phyloP scores from a whole-genome alignment of 345 rosid species.

The Sonneratia caseolaris region DNA sequence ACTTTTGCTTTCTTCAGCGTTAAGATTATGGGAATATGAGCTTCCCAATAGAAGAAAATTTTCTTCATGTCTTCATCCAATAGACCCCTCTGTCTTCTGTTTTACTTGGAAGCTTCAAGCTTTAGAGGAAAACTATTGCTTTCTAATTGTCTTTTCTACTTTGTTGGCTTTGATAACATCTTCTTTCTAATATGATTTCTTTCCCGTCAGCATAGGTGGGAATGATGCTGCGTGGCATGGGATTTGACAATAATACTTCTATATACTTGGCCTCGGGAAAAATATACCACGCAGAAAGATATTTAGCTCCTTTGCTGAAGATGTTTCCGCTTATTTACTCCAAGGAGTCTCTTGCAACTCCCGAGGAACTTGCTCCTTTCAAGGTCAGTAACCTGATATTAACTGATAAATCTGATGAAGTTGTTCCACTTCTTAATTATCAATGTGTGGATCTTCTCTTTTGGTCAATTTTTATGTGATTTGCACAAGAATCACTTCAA shows the following conservation, averaged over 20 bases:
- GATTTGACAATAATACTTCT: constrained; percentile 75
- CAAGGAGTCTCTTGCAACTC: constrained; percentile 81
- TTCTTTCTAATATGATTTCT: constrained; percentile 17
- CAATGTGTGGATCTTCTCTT: too few relatives aligned
- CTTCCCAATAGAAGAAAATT: background rate
- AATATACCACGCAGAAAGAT: constrained; percentile 55
- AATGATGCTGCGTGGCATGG: constrained; percentile 95
- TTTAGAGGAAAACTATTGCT: background rate
- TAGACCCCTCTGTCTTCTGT: background rate
- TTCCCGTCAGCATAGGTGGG: constrained; percentile 77
- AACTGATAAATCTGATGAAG: background rate
- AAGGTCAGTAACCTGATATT: constrained; percentile 29
- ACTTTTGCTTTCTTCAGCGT: too few relatives aligned
- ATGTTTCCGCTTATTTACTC: constrained; percentile 85
- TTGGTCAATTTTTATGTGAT: too few relatives aligned
- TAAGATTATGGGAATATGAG: too few relatives aligned
- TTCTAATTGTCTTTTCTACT: background rate
- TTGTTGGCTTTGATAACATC: background rate
- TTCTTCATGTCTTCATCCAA: background rate
- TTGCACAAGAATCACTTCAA: too few relatives aligned
- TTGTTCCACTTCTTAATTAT: background rate
- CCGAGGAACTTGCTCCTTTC: constrained; percentile 78
- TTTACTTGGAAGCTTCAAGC: background rate
- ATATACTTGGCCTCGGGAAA: constrained; percentile 81
- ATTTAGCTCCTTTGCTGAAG: constrained; percentile 57